phyloP scores from a whole-genome alignment of 441 rosid genomes.

The Brassica balearica region DNA sequence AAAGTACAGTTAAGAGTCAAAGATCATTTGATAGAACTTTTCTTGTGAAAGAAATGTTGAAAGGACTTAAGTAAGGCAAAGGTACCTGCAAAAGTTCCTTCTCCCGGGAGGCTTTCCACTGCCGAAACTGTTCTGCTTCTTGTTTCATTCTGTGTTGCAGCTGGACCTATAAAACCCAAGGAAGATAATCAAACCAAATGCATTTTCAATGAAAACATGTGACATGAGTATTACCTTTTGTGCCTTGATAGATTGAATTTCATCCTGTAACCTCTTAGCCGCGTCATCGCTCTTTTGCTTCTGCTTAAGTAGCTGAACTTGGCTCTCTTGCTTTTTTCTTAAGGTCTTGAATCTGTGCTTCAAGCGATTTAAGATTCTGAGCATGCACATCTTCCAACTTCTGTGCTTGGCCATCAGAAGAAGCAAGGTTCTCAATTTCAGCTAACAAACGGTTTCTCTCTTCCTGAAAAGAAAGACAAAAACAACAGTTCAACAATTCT shows the following conservation, averaged over 20 bases:
- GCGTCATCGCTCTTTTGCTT: slow-evolving; percentile 98
- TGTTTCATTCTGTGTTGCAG: slow-evolving; percentile 91
- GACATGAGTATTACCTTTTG: slow-evolving; percentile 68
- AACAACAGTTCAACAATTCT: neutral
- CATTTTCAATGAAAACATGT: slow-evolving; percentile 14
- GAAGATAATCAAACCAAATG: slow-evolving; percentile 24
- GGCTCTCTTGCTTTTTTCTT: slow-evolving; percentile 98
- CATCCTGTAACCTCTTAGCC: slow-evolving; percentile 88
- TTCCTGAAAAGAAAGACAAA: slow-evolving; percentile 63
- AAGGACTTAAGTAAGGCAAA: slow-evolving; percentile 26
- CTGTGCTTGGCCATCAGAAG: slow-evolving; percentile 90
- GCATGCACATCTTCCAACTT: slow-evolving; percentile 82
- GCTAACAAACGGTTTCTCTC: slow-evolving; percentile 87
- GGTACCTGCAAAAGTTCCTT: slow-evolving; percentile 90
- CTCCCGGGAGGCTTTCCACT: slow-evolving; percentile 93
- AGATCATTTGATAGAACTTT: slow-evolving; percentile 1
- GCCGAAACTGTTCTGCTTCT: slow-evolving; percentile 93
- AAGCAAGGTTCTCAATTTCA: slow-evolving; percentile 89
- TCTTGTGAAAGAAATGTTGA: neutral
- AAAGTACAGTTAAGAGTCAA: slow-evolving; percentile 12
- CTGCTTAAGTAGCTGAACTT: slow-evolving; percentile 93
- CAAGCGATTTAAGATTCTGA: slow-evolving; percentile 87
- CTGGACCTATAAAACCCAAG: slow-evolving; percentile 67
- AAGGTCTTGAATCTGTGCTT: slow-evolving; percentile 93
- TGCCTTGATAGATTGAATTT: slow-evolving; percentile 94